Evolutionary conservation across 345 rosid species (phyloP), one percentile per base, ranked within the genome.

Genomic region (Salix brachista): DNA sequence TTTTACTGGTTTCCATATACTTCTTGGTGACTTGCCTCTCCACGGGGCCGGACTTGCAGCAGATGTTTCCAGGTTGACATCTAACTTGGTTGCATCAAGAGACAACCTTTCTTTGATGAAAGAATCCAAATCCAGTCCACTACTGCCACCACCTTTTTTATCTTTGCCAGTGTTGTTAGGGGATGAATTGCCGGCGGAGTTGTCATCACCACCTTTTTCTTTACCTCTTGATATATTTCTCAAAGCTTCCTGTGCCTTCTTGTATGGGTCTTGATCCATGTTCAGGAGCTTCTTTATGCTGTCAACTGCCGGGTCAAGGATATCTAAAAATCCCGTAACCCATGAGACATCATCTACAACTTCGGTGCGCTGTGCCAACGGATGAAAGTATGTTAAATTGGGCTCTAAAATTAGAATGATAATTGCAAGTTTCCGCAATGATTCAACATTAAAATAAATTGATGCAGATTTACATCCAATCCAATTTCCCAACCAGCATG

Each of bases 321-420:
- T 89, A 71, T 93, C 96, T 34, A 91, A 70, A 81, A 96, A 86
- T 66, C 99, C 99, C 25, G 80, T 89, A 61, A 91, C 89, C 99
- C 98, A 96, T 4, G 98, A 91, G 19, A 94, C 86, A 86, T 96
- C 99, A 42, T 96, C 99, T 12, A 91, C 97, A 17, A 96, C 89
- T 85, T 96, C 99, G 3, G 89, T 96, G 2, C 94, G 86, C 99
- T 96, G 91, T 80, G 71, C 50, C 65, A 80, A 25, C 42, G 58
- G 34, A 69, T 1, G 1, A 42, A 16, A 61, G 41, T 14, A 13
- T 14, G 50, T 46, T 46, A 46, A 46, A 46, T 3, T 46, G 50
- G 17, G 18, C 18, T 46, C 17, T 41, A 41, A 41, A 41, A 41
- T 41, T 41, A 41, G 44, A 41, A 41, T 41, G 6, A 7, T 41